These are phyloP conservation scores for Scytalidium lignicola DNA, from an alignment of 2,329 filamentous ascomycete genomes.

Conservation along the genomic window DNA sequence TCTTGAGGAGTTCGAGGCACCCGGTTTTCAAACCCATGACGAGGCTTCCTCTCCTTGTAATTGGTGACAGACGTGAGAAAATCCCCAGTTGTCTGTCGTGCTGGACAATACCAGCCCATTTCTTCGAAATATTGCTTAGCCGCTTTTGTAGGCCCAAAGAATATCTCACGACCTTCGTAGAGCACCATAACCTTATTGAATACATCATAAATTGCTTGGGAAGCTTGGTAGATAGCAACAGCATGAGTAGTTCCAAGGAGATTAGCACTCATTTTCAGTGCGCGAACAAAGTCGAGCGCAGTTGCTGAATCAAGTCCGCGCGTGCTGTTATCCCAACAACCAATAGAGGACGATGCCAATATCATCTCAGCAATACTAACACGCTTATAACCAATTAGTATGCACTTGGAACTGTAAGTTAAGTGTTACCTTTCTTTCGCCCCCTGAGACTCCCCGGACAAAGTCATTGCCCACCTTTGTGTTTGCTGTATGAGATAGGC, in stretches of 20 bases:
- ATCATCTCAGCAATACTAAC: slow-evolving; percentile 73
- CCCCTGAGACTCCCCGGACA: slow-evolving; percentile 57
- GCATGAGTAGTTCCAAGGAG: slow-evolving; percentile 57
- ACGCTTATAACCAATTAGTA: slow-evolving; percentile 45
- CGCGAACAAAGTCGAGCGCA: slow-evolving; percentile 67
- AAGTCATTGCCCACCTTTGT: slow-evolving; percentile 70
- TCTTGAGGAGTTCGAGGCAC: slow-evolving; percentile 51
- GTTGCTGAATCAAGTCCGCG: slow-evolving; percentile 70
- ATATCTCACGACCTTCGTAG: slow-evolving; percentile 68
- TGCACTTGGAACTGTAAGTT: neutral
- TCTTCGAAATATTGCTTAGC: slow-evolving; percentile 66
- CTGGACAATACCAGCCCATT: slow-evolving; percentile 66
- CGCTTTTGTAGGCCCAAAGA: slow-evolving; percentile 58
- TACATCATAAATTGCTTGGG: slow-evolving; percentile 62
- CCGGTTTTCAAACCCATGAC: slow-evolving; percentile 50
- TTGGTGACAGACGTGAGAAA: slow-evolving; percentile 75
- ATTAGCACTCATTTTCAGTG: slow-evolving; percentile 60
- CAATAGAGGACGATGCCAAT: slow-evolving; percentile 47
- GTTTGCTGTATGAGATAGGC: slow-evolving; percentile 53
- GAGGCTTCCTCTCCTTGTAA: slow-evolving; percentile 50
- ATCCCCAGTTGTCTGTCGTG: slow-evolving; percentile 50
- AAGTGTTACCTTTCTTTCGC: slow-evolving; percentile 40
- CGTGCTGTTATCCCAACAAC: slow-evolving; percentile 72
- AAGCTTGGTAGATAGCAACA: slow-evolving; percentile 70
- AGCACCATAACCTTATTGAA: slow-evolving; percentile 67